Base-by-base conservation (phyloP, 306 rosid species). In the Sindora glabra region DNA sequence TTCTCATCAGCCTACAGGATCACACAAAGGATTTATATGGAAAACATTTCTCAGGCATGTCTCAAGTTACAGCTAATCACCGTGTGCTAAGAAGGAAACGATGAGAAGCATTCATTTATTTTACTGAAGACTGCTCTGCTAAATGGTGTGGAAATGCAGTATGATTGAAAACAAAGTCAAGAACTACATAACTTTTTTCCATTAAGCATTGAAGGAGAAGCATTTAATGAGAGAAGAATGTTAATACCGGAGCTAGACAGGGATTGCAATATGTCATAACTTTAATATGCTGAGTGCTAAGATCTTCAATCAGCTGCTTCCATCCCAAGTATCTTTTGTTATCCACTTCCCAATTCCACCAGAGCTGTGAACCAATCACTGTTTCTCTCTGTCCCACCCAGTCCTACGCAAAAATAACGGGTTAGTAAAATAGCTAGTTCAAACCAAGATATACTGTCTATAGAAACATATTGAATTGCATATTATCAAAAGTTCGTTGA, bases 261-360 rank as follows among this genome's bases (percentile, higher is more conserved):
- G 98, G 98, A 74, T 88, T 88, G 82, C 98, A 83, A 75, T 92
- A 92, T 2, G 98, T 92, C 98, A 92, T 92, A 67, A 86, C 95
- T 78, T 80, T 78, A 38, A 88, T 72, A 62, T 83, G 66, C 80
- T 45, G 82, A 70, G 69, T 60, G 5, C 78, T 77, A 29, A 92
- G 89, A 74, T 92, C 98, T 33, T 81, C 64, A 61, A 81, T 42
- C 30, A 92, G 82, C 55, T 83, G 73, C 66, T 80, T 69, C 98
- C 98, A 88, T 40, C 89, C 95, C 10, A 51, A 50, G 55, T 92
- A 88, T 72, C 90, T 79, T 44, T 69, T 59, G 44, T 76, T 70
- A 70, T 92, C 98, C 46, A 92, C 98, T 88, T 92, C 98, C 98
- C 98, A 88, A 48, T 92, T 92, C 96, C 98, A 92, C 98, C 98